These are phyloP conservation scores for Exophiala dermatitidis DNA, from an alignment of 2,329 filamentous ascomycete species.

Conservation along the genomic window DNA sequence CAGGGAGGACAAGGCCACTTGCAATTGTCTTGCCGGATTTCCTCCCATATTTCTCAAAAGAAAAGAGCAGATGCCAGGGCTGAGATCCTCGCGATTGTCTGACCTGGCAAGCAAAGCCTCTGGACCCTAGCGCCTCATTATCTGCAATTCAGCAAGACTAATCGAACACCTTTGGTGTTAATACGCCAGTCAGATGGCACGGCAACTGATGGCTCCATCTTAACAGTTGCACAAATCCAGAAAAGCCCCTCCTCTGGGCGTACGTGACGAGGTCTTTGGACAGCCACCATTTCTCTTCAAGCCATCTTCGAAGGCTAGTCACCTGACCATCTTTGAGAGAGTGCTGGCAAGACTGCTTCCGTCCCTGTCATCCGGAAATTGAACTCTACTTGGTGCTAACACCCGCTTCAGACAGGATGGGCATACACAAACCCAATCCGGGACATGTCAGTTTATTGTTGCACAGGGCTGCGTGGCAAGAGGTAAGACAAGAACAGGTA, in stretches of 20 bases:
- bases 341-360: too few relatives aligned
- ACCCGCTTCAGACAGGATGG: too few relatives aligned
- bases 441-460: too few relatives aligned
- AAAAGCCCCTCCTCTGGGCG: background rate
- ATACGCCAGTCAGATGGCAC: background rate
- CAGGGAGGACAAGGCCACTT: too few relatives aligned
- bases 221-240: background rate
- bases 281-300: background rate
- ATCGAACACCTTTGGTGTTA: background rate
- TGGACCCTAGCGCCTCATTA: background rate
- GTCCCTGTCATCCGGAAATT: too few relatives aligned
- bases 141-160: background rate
- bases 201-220: background rate
- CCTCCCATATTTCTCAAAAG: background rate
- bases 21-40: background rate
- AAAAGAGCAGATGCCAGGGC: background rate
- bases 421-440: too few relatives aligned
- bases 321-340: too few relatives aligned
- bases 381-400: too few relatives aligned
- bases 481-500: too few relatives aligned
- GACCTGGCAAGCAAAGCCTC: background rate
- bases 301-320: too few relatives aligned
- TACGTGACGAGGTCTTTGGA: background rate
- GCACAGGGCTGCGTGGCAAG: too few relatives aligned
- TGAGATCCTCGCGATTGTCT: conserved; percentile 7